Percentiles rank a stretch among this genome's conserved stretches.
These are phyloP conservation scores for Globisporangium lucens DNA, from an alignment of 352 stramenopile species.

Conservation along the genomic window DNA sequence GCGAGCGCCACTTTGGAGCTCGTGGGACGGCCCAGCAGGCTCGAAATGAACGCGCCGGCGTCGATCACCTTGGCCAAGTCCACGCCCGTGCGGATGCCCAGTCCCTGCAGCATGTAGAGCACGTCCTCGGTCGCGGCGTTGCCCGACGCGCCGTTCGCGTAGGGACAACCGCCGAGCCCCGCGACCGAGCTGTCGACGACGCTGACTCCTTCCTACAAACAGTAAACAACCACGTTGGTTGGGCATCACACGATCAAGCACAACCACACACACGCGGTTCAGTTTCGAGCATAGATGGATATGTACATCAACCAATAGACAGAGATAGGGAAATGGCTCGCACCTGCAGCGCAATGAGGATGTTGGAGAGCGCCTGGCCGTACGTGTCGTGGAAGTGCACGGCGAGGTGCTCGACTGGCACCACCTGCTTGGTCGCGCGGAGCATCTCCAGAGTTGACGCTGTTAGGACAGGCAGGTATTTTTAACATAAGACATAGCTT, in stretches of 20 bases:
- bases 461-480: slow-evolving; percentile 19
- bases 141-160: slow-evolving; percentile 93
- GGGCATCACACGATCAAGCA: background rate
- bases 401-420: slow-evolving; percentile 86
- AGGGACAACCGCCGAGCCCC: slow-evolving; percentile 95
- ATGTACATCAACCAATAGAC: background rate
- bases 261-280: background rate
- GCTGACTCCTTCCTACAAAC: slow-evolving; percentile 81
- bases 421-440: slow-evolving; percentile 62
- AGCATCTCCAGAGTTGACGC: slow-evolving; percentile 84
- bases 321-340: background rate
- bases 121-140: slow-evolving; percentile 98
- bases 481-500: background rate
- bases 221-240: slow-evolving; percentile 3
- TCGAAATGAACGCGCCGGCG: slow-evolving; percentile 88
- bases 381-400: slow-evolving; percentile 99
- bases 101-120: slow-evolving; percentile 96
- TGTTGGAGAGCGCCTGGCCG: slow-evolving; percentile 95
- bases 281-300: background rate
- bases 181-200: slow-evolving; percentile 95
- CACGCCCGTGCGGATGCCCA: slow-evolving; percentile 94
- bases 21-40: slow-evolving; percentile 65
- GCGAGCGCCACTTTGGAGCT: slow-evolving; percentile 88
- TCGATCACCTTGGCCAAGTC: slow-evolving; percentile 92
- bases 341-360: slow-evolving; percentile 88